Conservation (phyloP, 2,329 filamentous ascomycete species). For the Neofusicoccum cordaticola region DNA sequence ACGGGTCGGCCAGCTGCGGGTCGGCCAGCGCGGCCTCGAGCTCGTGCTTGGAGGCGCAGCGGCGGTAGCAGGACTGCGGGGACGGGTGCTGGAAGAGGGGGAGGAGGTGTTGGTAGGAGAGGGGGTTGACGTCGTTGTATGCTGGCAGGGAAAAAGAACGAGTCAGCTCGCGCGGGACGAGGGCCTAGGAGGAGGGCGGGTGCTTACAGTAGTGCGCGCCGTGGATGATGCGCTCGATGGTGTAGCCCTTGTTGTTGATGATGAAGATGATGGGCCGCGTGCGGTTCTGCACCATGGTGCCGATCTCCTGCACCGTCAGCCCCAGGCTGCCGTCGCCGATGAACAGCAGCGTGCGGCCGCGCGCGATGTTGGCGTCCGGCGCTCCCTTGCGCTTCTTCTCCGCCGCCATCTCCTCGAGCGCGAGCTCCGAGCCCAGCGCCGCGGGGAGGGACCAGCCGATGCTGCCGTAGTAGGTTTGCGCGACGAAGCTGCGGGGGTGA, state of each 20-base stretch:
- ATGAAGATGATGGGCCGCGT: slow-evolving; percentile 34
- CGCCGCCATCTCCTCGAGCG: slow-evolving; percentile 43
- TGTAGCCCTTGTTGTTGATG: slow-evolving; percentile 40
- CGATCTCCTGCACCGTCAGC: slow-evolving; percentile 38
- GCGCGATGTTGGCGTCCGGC: background rate
- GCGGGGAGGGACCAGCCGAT: slow-evolving; percentile 45
- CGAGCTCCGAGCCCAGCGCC: slow-evolving; percentile 44
- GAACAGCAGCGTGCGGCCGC: slow-evolving; percentile 49
- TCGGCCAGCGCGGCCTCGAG: slow-evolving; percentile 33
- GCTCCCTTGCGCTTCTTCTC: background rate
- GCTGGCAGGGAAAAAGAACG: slow-evolving; percentile 19
- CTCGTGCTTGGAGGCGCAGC: slow-evolving; percentile 37
- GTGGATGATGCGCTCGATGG: slow-evolving; percentile 41
- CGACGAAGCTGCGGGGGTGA: slow-evolving; percentile 25
- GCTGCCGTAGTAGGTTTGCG: slow-evolving; percentile 45
- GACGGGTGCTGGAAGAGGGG: slow-evolving; percentile 38
- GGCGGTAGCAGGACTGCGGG: slow-evolving; percentile 34
- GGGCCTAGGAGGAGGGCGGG: background rate
- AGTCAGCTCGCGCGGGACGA: no score
- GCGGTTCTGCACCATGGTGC: slow-evolving; percentile 35
- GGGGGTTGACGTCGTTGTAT: slow-evolving; percentile 41
- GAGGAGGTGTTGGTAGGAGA: slow-evolving; percentile 39
- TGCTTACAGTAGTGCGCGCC: slow-evolving; percentile 36
- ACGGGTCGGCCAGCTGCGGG: slow-evolving; percentile 29
- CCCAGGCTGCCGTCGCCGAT: slow-evolving; percentile 39